Percentiles rank a stretch among this genome's conserved stretches.
Evolutionary conservation across 805 yeast species (phyloP).

Genomic region (Nakazawaea molendinolei): DNA sequence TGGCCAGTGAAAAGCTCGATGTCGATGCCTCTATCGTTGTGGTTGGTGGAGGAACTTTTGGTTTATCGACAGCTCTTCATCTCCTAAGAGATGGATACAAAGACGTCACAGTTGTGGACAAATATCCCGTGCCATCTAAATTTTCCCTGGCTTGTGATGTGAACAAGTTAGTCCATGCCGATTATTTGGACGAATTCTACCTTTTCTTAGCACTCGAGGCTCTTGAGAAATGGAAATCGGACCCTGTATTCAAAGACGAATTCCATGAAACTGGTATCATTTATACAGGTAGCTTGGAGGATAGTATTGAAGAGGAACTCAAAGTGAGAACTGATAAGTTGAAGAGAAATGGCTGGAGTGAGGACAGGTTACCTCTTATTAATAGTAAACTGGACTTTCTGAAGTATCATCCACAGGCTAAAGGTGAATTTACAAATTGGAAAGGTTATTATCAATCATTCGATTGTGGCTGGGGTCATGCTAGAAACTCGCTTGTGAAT

Average conservation of each 20-base stretch:
- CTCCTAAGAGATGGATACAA: conserved; percentile 16
- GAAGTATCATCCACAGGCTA: conserved; percentile 15
- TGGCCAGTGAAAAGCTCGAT: background rate
- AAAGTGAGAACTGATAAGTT: conserved; percentile 4
- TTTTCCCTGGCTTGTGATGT: conserved; percentile 26
- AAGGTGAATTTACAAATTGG: conserved; percentile 18
- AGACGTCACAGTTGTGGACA: conserved; percentile 20
- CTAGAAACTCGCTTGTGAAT: conserved; percentile 20
- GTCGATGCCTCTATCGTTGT: conserved; percentile 10
- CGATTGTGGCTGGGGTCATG: conserved; percentile 27
- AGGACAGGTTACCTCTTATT: conserved; percentile 4
- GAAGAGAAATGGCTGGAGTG: background rate
- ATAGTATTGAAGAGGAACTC: background rate
- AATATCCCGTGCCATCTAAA: conserved; percentile 25
- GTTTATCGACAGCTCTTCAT: conserved; percentile 25
- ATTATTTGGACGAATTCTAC: conserved; percentile 22
- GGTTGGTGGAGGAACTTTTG: conserved; percentile 29
- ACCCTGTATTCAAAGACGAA: conserved; percentile 18
- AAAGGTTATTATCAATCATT: conserved; percentile 18
- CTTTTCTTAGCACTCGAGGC: conserved; percentile 24
- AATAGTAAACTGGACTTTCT: conserved; percentile 6
- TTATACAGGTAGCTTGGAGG: conserved; percentile 13
- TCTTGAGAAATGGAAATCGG: conserved; percentile 20
- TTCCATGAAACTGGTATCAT: conserved; percentile 24
- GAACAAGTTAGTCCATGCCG: conserved; percentile 27